Evolutionary conservation across 768 basidiomycete species (phyloP), one percentile per base, ranked within the genome.

Genomic region (Hebeloma cylindrosporum): DNA sequence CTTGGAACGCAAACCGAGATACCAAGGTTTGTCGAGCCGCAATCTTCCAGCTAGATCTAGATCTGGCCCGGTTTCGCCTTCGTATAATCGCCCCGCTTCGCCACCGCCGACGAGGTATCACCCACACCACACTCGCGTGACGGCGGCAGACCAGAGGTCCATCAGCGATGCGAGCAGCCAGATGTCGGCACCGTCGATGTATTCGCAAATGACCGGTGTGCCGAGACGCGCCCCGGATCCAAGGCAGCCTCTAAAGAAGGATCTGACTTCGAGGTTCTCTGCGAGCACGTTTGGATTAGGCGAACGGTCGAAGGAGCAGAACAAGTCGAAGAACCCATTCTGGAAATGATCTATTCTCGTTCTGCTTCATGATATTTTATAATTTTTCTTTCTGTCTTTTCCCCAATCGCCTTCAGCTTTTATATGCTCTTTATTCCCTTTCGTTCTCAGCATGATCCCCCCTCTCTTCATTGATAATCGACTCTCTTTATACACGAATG

Each of bases 151-250:
- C 14, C 58, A 57, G 46, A 57, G 57, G 21, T 59, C 57, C 47
- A 82, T 79, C 30, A 83, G 85, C 38, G 55, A 71, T 34, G 78
- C 80, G 40, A 76, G 72, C 21, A 70, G 58, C 40, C 42, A 37
- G 1, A 26, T 68, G n/a, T 74, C 69, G n/a, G 77, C 83, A 64
- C 64, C 66, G 52, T 78, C 78, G 43, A 54, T 88, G 32, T 90
- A 84, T 62, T 83, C 86, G 47, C 77, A 85, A 60, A 56, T 80
- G 51, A 89, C 84, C 7, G 84, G 86, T 14, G 52, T 70, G 37
- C 81, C 81, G 37, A 74, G 75, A 14, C 71, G 69, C 7, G 72
- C 65, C 34, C 82, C 85, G 6, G 82, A 86, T 51, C 75, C 83
- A 23, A 76, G 84, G 9, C 77, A 83, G 60, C 85, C 86, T 20